phyloP scores from a whole-genome alignment of 345 rosid species.

The Eucalyptus microcorys region DNA sequence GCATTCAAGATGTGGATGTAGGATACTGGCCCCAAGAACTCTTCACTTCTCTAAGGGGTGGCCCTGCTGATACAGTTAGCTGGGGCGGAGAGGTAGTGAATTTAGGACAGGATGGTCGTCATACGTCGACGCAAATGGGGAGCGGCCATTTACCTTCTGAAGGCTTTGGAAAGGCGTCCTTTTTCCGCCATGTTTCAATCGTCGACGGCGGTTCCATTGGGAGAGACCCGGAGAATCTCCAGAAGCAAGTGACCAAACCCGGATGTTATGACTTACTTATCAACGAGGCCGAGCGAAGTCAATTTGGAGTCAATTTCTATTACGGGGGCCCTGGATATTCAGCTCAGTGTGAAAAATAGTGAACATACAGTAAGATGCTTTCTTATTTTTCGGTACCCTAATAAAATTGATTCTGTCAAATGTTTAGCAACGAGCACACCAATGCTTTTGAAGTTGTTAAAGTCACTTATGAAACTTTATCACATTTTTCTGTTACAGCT shows the following conservation, averaged over 20 bases:
- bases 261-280: neutral
- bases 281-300: too few relatives aligned
- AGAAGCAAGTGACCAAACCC: rapidly evolving
- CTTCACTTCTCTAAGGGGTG: neutral
- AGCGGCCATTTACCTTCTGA: too few relatives aligned
- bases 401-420: too few relatives aligned
- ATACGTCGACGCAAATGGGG: neutral
- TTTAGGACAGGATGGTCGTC: neutral
- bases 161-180: too few relatives aligned
- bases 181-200: too few relatives aligned
- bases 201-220: too few relatives aligned
- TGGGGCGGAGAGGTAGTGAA: neutral
- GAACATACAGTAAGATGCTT: neutral
- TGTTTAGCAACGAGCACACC: neutral
- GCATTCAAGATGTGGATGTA: neutral
- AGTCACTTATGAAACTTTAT: neutral
- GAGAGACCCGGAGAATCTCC: too few relatives aligned
- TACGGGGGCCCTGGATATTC: neutral
- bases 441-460: neutral
- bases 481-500: too few relatives aligned
- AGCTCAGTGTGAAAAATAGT: neutral
- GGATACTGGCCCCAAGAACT: neutral
- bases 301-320: neutral
- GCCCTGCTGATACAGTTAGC: neutral
- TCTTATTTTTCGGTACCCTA: neutral